A percentile compares a stretch with the other conserved stretches of the same genome.
Evolutionary conservation across 768 basidiomycete genomes (phyloP).

Genomic region (Pisolithus orientalis): DNA sequence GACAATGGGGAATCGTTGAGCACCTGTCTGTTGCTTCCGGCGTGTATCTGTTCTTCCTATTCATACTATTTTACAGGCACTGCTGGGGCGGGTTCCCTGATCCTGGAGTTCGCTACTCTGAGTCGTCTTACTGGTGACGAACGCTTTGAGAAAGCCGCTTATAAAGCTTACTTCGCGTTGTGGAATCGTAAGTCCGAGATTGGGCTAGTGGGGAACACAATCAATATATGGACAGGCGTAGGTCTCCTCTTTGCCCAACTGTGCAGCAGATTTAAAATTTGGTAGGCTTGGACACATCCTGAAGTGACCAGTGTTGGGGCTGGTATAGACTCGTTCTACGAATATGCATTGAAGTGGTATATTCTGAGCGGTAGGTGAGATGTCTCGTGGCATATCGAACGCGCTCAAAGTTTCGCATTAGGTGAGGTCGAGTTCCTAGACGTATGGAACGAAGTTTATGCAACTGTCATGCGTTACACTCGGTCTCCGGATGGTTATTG

Average conservation of each 20-base stretch:
- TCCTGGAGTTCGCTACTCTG: slow-evolving; percentile 91
- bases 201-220: slow-evolving; percentile 83
- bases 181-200: slow-evolving; percentile 90
- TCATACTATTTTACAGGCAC: slow-evolving; percentile 49
- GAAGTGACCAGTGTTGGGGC: slow-evolving; percentile 83
- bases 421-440: slow-evolving; percentile 78
- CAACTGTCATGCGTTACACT: slow-evolving; percentile 79
- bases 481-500: slow-evolving; percentile 82
- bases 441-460: slow-evolving; percentile 80
- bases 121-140: slow-evolving; percentile 87
- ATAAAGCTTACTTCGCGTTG: slow-evolving; percentile 85
- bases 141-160: slow-evolving; percentile 84
- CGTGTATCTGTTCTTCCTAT: background rate
- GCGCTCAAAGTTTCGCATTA: slow-evolving; percentile 16
- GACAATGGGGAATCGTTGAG: slow-evolving; percentile 69
- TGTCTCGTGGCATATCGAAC: background rate
- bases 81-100: slow-evolving; percentile 88
- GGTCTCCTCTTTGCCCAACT: slow-evolving; percentile 21
- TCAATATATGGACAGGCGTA: slow-evolving; percentile 79
- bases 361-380: slow-evolving; percentile 62
- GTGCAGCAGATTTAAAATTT: slow-evolving; percentile 5
- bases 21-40: slow-evolving; percentile 59
- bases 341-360: slow-evolving; percentile 92
- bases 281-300: slow-evolving; percentile 64
- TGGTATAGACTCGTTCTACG: slow-evolving; percentile 93